Evolutionary conservation across 208 protist species (phyloP).

Genomic region (Vickermania spadyakhi): DNA sequence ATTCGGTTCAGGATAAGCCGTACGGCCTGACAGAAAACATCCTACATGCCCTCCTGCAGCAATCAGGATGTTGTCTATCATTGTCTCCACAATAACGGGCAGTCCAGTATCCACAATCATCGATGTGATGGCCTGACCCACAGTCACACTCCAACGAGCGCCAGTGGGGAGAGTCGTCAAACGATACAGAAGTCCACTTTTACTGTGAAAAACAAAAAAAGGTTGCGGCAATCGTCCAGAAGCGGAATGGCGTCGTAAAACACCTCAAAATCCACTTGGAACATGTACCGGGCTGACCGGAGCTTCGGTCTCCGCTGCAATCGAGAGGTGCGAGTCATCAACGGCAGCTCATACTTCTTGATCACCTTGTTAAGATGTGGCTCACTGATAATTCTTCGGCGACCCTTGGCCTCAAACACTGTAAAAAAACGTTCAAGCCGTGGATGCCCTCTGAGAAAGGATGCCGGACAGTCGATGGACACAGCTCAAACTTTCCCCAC

Average conservation of each 20-base stretch:
- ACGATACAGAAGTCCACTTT: background rate
- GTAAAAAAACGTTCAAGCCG: background rate
- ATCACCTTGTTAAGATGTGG: constrained; percentile 16
- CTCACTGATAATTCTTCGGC: constrained; percentile 17
- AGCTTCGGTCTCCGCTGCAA: constrained; percentile 11
- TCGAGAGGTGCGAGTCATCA: constrained; percentile 5
- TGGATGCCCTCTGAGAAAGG: background rate
- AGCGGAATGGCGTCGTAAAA: constrained; percentile 25
- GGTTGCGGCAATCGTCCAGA: constrained; percentile 9
- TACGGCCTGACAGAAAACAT: constrained; percentile 10
- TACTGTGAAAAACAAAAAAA: constrained; percentile 13
- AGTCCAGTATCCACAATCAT: constrained; percentile 15
- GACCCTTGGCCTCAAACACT: constrained; percentile 15
- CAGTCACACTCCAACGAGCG: constrained; percentile 16
- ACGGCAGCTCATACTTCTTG: constrained; percentile 13
- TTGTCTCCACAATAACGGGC: constrained; percentile 9
- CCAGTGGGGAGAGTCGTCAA: constrained; percentile 11
- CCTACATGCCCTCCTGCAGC: constrained; percentile 17
- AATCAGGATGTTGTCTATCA: constrained; percentile 26
- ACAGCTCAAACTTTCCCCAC: background rate
- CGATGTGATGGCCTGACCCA: constrained; percentile 13
- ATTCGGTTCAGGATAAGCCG: constrained; percentile 10
- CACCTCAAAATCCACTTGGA: constrained; percentile 25
- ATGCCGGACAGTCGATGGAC: background rate
- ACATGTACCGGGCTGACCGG: constrained; percentile 8